Conservation (phyloP, 2,329 filamentous ascomycete species). For the Anisogramma anomala region DNA sequence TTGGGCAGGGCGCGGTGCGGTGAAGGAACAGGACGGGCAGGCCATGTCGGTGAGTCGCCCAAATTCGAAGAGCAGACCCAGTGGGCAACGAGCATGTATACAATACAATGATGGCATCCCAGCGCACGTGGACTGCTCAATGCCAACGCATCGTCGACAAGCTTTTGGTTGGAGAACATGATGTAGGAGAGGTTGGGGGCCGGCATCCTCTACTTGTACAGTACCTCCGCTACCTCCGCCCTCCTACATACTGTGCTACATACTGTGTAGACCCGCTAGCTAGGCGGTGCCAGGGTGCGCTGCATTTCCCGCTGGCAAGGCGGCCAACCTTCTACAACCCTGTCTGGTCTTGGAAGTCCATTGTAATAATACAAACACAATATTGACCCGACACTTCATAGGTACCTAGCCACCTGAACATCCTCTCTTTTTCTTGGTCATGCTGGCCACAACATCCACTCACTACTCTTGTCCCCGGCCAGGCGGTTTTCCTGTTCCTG, state of each 20-base stretch:
- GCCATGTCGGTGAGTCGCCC: neutral
- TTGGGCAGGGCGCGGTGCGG: too few species aligned
- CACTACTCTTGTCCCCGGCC: neutral
- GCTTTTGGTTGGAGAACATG: neutral
- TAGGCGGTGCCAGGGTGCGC: neutral
- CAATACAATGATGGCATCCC: too few species aligned
- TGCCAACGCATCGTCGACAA: slow-evolving; percentile 6
- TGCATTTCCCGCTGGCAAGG: neutral
- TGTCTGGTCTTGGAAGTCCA: neutral
- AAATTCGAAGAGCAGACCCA: neutral
- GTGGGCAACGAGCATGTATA: slow-evolving; percentile 1
- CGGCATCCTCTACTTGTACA: too few species aligned
- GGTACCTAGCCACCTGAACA: neutral
- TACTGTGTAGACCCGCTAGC: too few species aligned
- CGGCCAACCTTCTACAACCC: neutral
- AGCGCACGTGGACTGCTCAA: too few species aligned
- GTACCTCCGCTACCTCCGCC: too few species aligned
- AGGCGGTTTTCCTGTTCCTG: neutral
- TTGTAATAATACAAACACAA: too few species aligned
- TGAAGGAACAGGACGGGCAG: too few species aligned
- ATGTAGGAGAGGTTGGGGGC: neutral
- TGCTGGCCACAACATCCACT: neutral
- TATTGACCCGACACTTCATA: neutral
- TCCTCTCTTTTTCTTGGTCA: neutral
- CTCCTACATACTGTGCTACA: too few species aligned